Percentiles rank a stretch among this genome's conserved stretches.
phyloP scores from a whole-genome alignment of 1,284 basidiomycete genomes.

The Cutaneotrichosporon cavernicola region DNA sequence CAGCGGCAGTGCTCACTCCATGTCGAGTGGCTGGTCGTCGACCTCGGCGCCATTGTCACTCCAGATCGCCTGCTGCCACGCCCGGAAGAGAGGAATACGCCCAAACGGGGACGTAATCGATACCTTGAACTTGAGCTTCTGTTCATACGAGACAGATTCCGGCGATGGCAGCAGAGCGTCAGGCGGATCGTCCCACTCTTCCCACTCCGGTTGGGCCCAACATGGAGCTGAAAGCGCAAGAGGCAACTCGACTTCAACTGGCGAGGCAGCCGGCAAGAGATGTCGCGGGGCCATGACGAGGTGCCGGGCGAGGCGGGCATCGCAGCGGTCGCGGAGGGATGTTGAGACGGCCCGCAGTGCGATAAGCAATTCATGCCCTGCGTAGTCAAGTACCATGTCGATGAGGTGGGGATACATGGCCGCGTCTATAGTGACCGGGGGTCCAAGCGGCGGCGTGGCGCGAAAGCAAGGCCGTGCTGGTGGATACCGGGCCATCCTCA shows the following conservation, averaged over 20 bases:
- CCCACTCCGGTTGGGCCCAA: background rate
- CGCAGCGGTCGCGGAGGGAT: background rate
- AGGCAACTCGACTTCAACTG: background rate
- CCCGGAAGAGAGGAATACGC: background rate
- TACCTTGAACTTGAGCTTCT: background rate
- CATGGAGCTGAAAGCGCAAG: background rate
- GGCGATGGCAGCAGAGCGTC: background rate
- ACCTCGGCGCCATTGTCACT: background rate
- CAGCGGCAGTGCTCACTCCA: background rate
- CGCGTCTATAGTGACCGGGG: background rate
- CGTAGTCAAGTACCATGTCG: background rate
- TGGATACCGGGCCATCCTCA: background rate
- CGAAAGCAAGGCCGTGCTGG: background rate
- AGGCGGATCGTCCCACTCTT: background rate
- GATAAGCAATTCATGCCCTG: background rate
- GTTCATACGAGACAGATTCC: background rate
- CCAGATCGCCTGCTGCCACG: slow-evolving; percentile 5
- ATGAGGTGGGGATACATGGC: slow-evolving; percentile 4
- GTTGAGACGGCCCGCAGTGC: background rate
- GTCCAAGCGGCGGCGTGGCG: background rate
- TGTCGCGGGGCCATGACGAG: background rate
- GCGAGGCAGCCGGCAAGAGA: background rate
- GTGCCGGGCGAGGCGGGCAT: slow-evolving; percentile 1
- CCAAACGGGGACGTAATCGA: slow-evolving; percentile 4
- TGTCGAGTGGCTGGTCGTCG: background rate